Evolutionary conservation across 495 filamentous ascomycete genomes (phyloP), one percentile per base, ranked within the genome.

Genomic region (Neurospora tetrasperma): DNA sequence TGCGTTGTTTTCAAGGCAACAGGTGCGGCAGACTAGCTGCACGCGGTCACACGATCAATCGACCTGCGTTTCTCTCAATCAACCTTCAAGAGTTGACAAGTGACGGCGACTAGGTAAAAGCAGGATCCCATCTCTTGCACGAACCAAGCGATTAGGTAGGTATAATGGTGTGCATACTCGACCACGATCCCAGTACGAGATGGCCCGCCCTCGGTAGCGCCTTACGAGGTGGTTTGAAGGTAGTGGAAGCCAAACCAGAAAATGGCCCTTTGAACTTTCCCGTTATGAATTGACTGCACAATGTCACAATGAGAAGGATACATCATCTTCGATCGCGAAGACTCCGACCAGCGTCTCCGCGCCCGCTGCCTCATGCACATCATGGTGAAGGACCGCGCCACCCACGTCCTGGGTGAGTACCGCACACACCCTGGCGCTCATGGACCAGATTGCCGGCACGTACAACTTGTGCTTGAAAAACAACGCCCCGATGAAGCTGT

Each of bases 381-480:
- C 23, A 23, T 23, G 23, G 23, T 23, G 23, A 23, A 23, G 23
- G 23, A 86, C 62, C 59, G 83, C 7, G 86, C 86, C 5, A 77
- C 74, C 11, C 78, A 83, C 20, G 88, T 87, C 1, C 89, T 84
- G 73, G 87, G 88, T 23, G 87, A 89, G 74, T 89, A 89, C 73
- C 79, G 88, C 7, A 88, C 88, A 2, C 88, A 90, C 27, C 77
- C 72, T 90, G 10, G 80, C 84, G 40, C 80, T 88, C 62, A 77
- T 85, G 83, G 85, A 90, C 75, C 87, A 88, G 78, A 83, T 90
- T 12, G 85, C 86, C 0, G 82, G 78, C 14, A 88, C 86, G n/a
- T 90, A 90, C 75, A 83, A 78, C 27, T 31, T 31, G 27, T 31
- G 27, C 59, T 89, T 81, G 80, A 86, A 86, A 73, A 81, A 87